phyloP scores from a whole-genome alignment of 1,284 basidiomycete species.

The Boletus semigastroideus region DNA sequence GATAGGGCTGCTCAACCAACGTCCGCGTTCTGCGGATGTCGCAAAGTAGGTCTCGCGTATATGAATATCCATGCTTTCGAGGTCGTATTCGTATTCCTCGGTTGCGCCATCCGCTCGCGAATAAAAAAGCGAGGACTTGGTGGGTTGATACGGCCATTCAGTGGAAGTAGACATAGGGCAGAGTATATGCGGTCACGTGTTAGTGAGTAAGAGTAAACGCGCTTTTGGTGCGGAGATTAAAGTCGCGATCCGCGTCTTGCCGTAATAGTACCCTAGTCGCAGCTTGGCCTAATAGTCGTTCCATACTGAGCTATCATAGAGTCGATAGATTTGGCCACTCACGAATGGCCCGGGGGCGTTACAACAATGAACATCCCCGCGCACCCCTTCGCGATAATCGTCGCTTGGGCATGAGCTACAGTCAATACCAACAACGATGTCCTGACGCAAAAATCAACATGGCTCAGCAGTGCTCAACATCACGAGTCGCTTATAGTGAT shows the following conservation, averaged over 20 bases:
- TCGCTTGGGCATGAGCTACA: no score
- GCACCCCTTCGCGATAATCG: no score
- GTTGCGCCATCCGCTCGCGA: slow-evolving; percentile 13
- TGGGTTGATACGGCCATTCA: slow-evolving; percentile 2
- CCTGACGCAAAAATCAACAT: no score
- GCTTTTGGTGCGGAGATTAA: slow-evolving; percentile 36
- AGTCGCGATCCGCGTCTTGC: slow-evolving; percentile 20
- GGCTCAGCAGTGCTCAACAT: no score
- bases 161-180: slow-evolving; percentile 8
- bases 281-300: no score
- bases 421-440: no score
- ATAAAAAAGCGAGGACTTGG: slow-evolving; percentile 11
- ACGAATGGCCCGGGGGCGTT: no score
- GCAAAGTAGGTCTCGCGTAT: slow-evolving; percentile 48
- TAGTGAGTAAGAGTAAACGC: slow-evolving; percentile 32
- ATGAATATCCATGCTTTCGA: slow-evolving; percentile 35
- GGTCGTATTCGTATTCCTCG: slow-evolving; percentile 30
- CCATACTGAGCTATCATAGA: no score
- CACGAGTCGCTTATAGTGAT: no score
- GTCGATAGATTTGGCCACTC: no score
- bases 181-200: slow-evolving; percentile 35
- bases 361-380: no score
- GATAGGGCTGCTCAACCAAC: slow-evolving; percentile 50
- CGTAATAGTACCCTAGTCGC: slow-evolving; percentile 9
- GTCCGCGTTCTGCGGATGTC: slow-evolving; percentile 51